Conservation (phyloP, 441 rosid species). For the Sinapis alba region DNA sequence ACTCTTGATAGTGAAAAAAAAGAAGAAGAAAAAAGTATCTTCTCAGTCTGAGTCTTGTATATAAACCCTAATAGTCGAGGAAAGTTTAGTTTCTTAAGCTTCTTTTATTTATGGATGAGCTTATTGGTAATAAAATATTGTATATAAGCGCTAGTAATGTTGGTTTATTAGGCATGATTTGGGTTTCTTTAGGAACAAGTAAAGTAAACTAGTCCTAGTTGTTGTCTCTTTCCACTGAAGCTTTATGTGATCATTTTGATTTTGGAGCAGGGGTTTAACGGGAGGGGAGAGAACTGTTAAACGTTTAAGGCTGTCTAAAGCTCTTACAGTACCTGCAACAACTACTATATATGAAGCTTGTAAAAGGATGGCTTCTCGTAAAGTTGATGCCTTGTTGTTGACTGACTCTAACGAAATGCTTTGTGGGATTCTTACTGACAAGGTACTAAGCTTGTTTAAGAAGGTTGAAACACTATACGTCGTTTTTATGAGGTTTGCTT, state of each 20-base stretch:
- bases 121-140: too few species aligned
- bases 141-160: too few species aligned
- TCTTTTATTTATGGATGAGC: too few species aligned
- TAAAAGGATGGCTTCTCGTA: slow-evolving; percentile 90
- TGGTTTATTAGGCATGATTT: not conserved
- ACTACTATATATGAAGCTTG: slow-evolving; percentile 88
- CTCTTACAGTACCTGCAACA: slow-evolving; percentile 86
- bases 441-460: slow-evolving; percentile 46
- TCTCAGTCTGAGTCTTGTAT: too few species aligned
- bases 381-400: slow-evolving; percentile 90
- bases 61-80: too few species aligned
- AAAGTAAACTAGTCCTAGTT: not conserved
- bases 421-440: slow-evolving; percentile 97
- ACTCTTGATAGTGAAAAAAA: too few species aligned
- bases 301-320: slow-evolving; percentile 82
- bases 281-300: slow-evolving; percentile 90
- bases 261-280: slow-evolving; percentile 64
- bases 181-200: not conserved
- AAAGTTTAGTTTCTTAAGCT: too few species aligned
- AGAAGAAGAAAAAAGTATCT: too few species aligned
- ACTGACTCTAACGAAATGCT: slow-evolving; percentile 94
- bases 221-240: not conserved
- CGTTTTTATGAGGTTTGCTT: not conserved
- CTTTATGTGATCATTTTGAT: not conserved
- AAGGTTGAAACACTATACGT: not conserved